Base-by-base conservation (phyloP, 208 protist genomes). In the Crithidia bombi region DNA sequence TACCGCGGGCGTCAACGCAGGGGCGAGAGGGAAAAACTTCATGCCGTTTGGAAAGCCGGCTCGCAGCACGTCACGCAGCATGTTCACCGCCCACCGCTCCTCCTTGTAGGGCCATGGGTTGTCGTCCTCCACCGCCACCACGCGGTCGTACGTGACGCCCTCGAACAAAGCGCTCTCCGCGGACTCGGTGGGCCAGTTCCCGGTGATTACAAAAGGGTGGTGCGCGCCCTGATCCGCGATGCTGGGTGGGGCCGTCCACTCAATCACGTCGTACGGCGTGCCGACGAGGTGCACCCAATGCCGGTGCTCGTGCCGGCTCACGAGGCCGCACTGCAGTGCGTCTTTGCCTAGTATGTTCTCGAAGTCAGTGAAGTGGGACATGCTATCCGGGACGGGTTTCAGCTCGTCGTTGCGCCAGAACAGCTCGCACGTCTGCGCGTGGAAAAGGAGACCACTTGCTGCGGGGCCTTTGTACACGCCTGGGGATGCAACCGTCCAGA, bases 231-330 rank as follows among this genome's bases (percentile, higher is more conserved):
- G 79, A 38, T 93, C 72, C 23, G 36, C 54, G 28, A 73, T 61
- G 26, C 66, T 46, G 5, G 73, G 78, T 49, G 82, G 73, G 26
- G 75, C 62, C 7, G 68, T 78, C 90, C 90, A 95, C 70, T 95
- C 90, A 23, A 91, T 75, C 25, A 93, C 56, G 43, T 95, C 90
- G 73, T 89, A 94, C 36, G 76, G 71, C 12, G 88, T 94, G 44
- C 88, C 88, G n/a, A 94, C 86, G 23, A 94, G 76, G 65, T 89
- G 88, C 43, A 94, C 86, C 88, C 88, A 94, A 64, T 94, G 88
- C 38, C 82, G 78, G 65, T 91, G 64, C 56, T 66, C 41, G 57
- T 82, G 75, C 14, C 86, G 85, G 46, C 69, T 88, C 28, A 94
- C 82, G 28, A 88, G 72, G 21, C 88, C 88, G 64, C 88, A 94